Evolutionary conservation across 2,329 filamentous ascomycete species (phyloP), one percentile per base, ranked within the genome.

Genomic region (Xylaria hypoxylon): DNA sequence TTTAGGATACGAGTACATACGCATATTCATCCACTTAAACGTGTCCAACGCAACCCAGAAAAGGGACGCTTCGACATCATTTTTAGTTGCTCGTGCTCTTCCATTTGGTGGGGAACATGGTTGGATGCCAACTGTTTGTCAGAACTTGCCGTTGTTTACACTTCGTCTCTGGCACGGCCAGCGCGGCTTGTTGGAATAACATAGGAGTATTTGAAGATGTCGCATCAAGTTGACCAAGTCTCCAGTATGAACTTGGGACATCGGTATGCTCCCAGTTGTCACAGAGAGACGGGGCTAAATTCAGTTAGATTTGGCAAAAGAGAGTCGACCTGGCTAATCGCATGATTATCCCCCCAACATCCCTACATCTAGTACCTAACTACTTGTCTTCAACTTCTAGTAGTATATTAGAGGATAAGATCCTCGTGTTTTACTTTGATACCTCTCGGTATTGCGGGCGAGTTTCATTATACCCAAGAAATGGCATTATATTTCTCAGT

Each of bases 221-320:
- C 47, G 19, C 59, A 38, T 58, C 26, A n/a, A 31, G 52, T 56
- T 50, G 44, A 28, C 50, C 26, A 19, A 53, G 48, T 44, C 38
- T 44, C 13, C 38, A 35, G 19, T 51, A 44, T 40, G 44, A 52
- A 52, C 44, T 44, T 51, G 31, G 13, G 24, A 13, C 47, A 63
- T 66, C 65, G 70, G 59, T 64, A 59, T 40, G 24, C 35, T 60
- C 35, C 24, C 17, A 67, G 24, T 33, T 62, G 65, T 65, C 51
- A 52, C 66, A 68, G 55, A 59, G 15, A 56, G 38, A 62, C 42
- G 62, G 59, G 66, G 55, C 50, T 65, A 65, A 65, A 62, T 65
- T 55, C 48, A 59, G 40, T 59, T 44, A 55, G 31, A 65, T 62
- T 62, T 57, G 59, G 33, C 59, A 68, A 65, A 68, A 65, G 48